A percentile compares a stretch with the other conserved stretches of the same genome.
These are phyloP conservation scores for Mrakiaceae sp. DNA, from an alignment of 1,284 basidiomycete species.

Conservation along the genomic window DNA sequence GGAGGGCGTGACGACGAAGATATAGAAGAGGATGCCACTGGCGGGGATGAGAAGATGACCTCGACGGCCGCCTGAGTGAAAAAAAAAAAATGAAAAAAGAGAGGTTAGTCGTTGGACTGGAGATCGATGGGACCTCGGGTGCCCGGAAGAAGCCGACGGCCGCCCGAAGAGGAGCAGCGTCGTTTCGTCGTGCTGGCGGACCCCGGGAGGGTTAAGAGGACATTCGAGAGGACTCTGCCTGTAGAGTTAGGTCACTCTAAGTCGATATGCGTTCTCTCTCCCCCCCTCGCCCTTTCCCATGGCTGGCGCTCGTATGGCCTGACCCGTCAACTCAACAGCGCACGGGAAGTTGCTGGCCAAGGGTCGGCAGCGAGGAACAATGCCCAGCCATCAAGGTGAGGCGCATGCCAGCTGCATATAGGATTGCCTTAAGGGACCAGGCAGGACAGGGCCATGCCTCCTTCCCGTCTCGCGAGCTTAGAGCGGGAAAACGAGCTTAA, in stretches of 20 bases:
- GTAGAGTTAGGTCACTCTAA: not conserved
- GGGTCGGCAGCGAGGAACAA: no score
- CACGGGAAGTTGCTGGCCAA: no score
- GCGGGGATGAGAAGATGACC: conserved; percentile 15
- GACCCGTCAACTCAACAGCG: no score
- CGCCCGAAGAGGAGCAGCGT: no score
- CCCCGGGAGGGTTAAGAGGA: not conserved
- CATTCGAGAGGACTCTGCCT: no score
- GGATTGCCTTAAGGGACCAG: not conserved
- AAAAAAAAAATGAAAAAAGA: not conserved
- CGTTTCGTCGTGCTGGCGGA: not conserved
- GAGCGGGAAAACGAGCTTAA: conserved; percentile 8
- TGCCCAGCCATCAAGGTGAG: no score
- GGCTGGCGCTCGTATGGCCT: no score
- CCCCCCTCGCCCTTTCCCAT: no score
- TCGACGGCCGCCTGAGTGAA: conserved; percentile 11
- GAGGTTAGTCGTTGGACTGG: no score
- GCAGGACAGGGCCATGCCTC: not conserved
- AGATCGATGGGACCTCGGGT: no score
- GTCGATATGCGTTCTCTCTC: not conserved
- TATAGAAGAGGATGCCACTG: not conserved
- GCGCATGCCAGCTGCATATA: no score
- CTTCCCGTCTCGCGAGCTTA: conserved; percentile 4
- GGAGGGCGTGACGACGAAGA: not conserved
- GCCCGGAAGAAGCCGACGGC: no score